phyloP scores from a whole-genome alignment of 208 protist species.

The Wallacemonas sp. region DNA sequence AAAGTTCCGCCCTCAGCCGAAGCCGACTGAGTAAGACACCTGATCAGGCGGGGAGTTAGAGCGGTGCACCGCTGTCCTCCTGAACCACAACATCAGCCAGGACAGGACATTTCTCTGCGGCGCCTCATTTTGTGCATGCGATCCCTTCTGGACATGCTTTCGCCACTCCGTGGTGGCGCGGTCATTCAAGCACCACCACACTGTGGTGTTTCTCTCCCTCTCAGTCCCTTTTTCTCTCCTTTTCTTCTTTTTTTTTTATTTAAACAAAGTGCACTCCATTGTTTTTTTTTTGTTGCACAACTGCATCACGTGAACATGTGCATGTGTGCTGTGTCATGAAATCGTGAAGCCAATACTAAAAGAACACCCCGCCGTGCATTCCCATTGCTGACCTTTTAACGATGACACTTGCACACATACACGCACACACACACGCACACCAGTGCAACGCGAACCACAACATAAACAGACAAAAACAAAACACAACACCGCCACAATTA shows the following conservation, averaged over 20 bases:
- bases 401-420: not conserved
- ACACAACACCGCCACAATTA: too few species aligned
- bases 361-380: too few species aligned
- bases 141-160: slow-evolving; percentile 5
- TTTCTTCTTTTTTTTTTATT: slow-evolving; percentile 8
- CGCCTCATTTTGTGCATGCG: slow-evolving; percentile 4
- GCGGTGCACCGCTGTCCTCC: not conserved
- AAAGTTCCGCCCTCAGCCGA: slow-evolving; percentile 55
- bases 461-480: not conserved
- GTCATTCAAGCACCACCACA: too few species aligned
- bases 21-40: slow-evolving; percentile 46
- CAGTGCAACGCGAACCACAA: too few species aligned
- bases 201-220: slow-evolving; percentile 13
- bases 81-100: too few species aligned
- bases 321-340: too few species aligned
- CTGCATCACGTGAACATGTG: too few species aligned
- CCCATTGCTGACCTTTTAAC: too few species aligned
- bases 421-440: too few species aligned
- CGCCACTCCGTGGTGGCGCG: too few species aligned
- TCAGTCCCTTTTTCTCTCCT: slow-evolving; percentile 8
- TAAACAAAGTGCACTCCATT: not conserved
- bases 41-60: not conserved
- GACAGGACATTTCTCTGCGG: not conserved
- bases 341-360: too few species aligned
- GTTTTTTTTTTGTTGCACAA: too few species aligned